These are phyloP conservation scores for Colletotrichum cuscutae DNA, from an alignment of 2,329 filamentous ascomycete genomes.

Conservation along the genomic window DNA sequence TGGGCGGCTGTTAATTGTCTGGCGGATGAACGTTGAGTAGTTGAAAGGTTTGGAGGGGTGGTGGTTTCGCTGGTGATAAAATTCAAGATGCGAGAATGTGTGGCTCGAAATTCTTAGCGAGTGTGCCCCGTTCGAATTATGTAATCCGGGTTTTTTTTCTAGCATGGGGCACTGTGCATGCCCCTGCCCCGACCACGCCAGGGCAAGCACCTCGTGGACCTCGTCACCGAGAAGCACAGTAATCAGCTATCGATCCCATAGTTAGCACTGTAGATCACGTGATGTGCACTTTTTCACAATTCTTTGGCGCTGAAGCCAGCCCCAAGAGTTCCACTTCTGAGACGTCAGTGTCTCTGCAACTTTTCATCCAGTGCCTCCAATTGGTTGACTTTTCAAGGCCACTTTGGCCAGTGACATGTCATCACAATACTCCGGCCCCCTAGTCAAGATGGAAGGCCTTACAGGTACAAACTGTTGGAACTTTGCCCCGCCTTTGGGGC, in stretches of 20 bases:
- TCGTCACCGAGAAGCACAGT: neutral
- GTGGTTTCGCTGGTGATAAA: constrained; percentile 45
- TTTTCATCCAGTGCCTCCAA: neutral
- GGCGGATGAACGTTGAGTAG: constrained; percentile 54
- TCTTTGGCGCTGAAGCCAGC: neutral
- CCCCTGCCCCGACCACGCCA: constrained; percentile 16
- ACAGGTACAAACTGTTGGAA: neutral
- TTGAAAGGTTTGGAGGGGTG: constrained; percentile 53
- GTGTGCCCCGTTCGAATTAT: constrained; percentile 33
- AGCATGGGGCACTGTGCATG: neutral
- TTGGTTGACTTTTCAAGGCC: neutral
- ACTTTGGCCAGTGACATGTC: neutral
- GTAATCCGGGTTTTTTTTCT: neutral
- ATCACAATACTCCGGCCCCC: neutral
- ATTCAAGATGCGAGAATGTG: constrained; percentile 41
- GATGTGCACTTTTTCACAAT: neutral
- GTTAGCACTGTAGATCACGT: constrained; percentile 9
- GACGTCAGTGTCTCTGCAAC: neutral
- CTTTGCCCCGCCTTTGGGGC: neutral
- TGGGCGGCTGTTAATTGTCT: constrained; percentile 59
- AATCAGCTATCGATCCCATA: neutral
- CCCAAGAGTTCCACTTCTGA: neutral
- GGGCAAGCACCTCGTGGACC: neutral
- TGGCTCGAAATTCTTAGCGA: constrained; percentile 41
- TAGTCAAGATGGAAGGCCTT: neutral